These are phyloP conservation scores for Hansenula sp. DNA, from an alignment of 1,139 yeast genomes.

Conservation along the genomic window DNA sequence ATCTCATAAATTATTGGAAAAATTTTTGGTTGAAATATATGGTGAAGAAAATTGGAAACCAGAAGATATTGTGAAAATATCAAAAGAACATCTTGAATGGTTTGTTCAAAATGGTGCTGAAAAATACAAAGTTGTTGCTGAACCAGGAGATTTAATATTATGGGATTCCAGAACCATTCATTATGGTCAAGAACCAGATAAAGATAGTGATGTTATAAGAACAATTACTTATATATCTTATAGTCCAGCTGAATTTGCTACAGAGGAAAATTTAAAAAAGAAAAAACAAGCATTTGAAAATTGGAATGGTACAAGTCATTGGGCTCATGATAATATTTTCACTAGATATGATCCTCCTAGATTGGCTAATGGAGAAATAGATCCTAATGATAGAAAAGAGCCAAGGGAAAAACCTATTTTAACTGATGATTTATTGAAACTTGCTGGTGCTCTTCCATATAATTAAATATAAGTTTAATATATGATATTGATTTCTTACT, in stretches of 20 bases:
- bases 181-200: slow-evolving; percentile 19
- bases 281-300: slow-evolving; percentile 18
- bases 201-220: slow-evolving; percentile 14
- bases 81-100: slow-evolving; percentile 21
- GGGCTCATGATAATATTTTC: slow-evolving; percentile 25
- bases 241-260: slow-evolving; percentile 21
- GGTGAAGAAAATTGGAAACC: slow-evolving; percentile 16
- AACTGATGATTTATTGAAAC: slow-evolving; percentile 15
- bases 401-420: slow-evolving; percentile 17
- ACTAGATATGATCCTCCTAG: slow-evolving; percentile 10
- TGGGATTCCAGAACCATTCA: slow-evolving; percentile 28
- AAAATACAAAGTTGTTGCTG: slow-evolving; percentile 18
- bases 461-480: too few relatives aligned
- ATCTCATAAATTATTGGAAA: slow-evolving; percentile 14
- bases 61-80: slow-evolving; percentile 11
- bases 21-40: slow-evolving; percentile 14
- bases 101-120: slow-evolving; percentile 17
- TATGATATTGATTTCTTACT: too few relatives aligned
- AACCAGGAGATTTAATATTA: slow-evolving; percentile 25
- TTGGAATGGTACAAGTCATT: slow-evolving; percentile 25
- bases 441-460: slow-evolving; percentile 19
- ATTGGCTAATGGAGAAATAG: slow-evolving; percentile 15
- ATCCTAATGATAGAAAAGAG: slow-evolving; percentile 13
- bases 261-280: slow-evolving; percentile 14
- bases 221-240: slow-evolving; percentile 22